phyloP scores from a whole-genome alignment of 805 yeast species.

The Dipodascus geniculatus region DNA sequence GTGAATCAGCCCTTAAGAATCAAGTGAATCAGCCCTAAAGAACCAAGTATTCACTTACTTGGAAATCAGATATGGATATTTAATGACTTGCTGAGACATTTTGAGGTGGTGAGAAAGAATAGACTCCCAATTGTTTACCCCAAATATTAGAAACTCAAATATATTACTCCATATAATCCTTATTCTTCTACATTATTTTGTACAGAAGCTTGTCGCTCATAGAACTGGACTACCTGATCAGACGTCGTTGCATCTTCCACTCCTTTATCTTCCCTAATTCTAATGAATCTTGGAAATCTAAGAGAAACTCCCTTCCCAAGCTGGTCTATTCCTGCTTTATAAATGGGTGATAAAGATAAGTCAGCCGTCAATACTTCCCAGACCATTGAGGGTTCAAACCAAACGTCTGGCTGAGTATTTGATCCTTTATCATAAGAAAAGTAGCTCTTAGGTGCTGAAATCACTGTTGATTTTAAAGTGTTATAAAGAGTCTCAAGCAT shows the following conservation, averaged over 20 bases:
- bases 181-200: background rate
- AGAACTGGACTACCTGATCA: slow-evolving; percentile 74
- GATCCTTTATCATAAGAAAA: slow-evolving; percentile 52
- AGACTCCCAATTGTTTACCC: background rate
- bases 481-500: slow-evolving; percentile 49
- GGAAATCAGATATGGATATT: slow-evolving; percentile 2
- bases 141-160: background rate
- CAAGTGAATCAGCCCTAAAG: too few species aligned
- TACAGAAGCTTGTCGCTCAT: slow-evolving; percentile 50
- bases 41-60: background rate
- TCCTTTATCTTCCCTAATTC: slow-evolving; percentile 76
- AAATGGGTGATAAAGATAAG: slow-evolving; percentile 75
- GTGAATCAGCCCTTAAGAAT: too few species aligned
- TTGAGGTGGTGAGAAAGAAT: background rate
- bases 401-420: slow-evolving; percentile 75
- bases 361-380: slow-evolving; percentile 92
- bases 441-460: slow-evolving; percentile 51
- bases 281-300: slow-evolving; percentile 77
- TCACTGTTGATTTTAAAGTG: slow-evolving; percentile 55
- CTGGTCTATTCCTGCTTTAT: slow-evolving; percentile 67
- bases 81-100: background rate
- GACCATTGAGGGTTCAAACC: slow-evolving; percentile 80
- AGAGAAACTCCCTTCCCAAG: slow-evolving; percentile 77
- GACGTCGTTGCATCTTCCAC: slow-evolving; percentile 81
- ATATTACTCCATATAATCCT: too few species aligned